Base-by-base conservation (phyloP, 2,329 filamentous ascomycete species). In the Emericellopsis cladophorae region DNA sequence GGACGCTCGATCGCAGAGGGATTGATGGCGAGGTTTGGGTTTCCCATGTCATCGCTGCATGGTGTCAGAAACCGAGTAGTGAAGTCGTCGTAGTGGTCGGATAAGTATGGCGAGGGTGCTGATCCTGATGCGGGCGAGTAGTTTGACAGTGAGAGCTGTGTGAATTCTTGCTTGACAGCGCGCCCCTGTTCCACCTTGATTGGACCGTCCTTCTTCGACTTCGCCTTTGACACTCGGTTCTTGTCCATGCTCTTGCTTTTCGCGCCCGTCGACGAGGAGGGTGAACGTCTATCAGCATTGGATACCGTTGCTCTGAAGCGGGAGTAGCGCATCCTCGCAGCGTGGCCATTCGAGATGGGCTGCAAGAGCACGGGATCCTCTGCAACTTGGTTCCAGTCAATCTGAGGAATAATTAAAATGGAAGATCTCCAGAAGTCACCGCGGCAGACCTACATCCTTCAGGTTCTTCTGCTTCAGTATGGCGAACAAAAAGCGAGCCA, bases 401-500 rank as follows among this genome's bases (percentile, higher is more conserved):
- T 74, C 74, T 78, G 42, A 15, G 22, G 16, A 36, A 33, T 21
- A 31, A 29, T 29, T 21, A 14, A 7, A 4, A 15, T 39, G 15
- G n/a, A 32, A 15, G 21, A 39, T 26, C 10, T 7, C 7, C 33
- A 35, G 37, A 15, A 18, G 24, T 38, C 42, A 12, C 36, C 35
- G 29, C 12, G 22, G 21, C n/a, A 41, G 18, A 64, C 74, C 65
- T 56, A 78, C 74, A 58, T 77, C 71, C 51, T 75, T 77, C 40
- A 77, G 65, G 43, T 66, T 70, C 57, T 75, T 76, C 58, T 78
- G 74, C 54, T 68, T 67, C 44, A 78, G 51, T 44, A 78, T 77
- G 31, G 73, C 74, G 49, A 75, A 74, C 44, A 78, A 66, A 42
- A 78, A 74, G 41, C 72, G 64, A 44, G 70, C 67, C 64, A 74